phyloP scores from a whole-genome alignment of 805 yeast genomes.

The Saccharomycopsis javanensis region DNA sequence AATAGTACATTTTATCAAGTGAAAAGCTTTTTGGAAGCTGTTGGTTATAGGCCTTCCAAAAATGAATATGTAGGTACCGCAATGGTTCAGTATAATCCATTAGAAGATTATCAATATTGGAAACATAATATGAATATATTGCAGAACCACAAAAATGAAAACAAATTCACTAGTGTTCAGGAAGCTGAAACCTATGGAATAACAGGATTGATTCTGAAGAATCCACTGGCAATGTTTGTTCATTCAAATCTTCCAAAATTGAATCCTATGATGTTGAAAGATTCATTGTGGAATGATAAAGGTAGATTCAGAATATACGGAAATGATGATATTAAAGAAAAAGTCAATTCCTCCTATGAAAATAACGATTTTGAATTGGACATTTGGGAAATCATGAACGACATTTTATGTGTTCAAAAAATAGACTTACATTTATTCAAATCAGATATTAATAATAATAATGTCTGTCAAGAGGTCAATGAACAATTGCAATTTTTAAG shows the following conservation, averaged over 20 bases:
- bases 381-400: slow-evolving; percentile 50
- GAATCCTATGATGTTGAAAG: slow-evolving; percentile 39
- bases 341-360: slow-evolving; percentile 33
- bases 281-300: slow-evolving; percentile 31
- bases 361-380: slow-evolving; percentile 48
- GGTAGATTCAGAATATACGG: slow-evolving; percentile 49
- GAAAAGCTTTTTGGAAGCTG: slow-evolving; percentile 27
- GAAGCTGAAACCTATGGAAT: background rate
- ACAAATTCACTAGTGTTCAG: background rate
- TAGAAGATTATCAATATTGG: slow-evolving; percentile 11
- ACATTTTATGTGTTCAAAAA: slow-evolving; percentile 42
- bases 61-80: slow-evolving; percentile 17
- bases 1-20: slow-evolving; percentile 45
- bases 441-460: slow-evolving; percentile 29
- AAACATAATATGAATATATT: background rate
- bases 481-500: slow-evolving; percentile 37
- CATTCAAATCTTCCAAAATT: slow-evolving; percentile 62
- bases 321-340: slow-evolving; percentile 27
- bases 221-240: slow-evolving; percentile 39
- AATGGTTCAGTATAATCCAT: slow-evolving; percentile 16
- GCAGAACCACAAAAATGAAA: background rate
- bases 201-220: slow-evolving; percentile 11
- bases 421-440: slow-evolving; percentile 36
- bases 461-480: slow-evolving; percentile 41
- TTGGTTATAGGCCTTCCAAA: slow-evolving; percentile 27